These are phyloP conservation scores for Moelleriella libera DNA, from an alignment of 2,329 filamentous ascomycete genomes.

Conservation along the genomic window DNA sequence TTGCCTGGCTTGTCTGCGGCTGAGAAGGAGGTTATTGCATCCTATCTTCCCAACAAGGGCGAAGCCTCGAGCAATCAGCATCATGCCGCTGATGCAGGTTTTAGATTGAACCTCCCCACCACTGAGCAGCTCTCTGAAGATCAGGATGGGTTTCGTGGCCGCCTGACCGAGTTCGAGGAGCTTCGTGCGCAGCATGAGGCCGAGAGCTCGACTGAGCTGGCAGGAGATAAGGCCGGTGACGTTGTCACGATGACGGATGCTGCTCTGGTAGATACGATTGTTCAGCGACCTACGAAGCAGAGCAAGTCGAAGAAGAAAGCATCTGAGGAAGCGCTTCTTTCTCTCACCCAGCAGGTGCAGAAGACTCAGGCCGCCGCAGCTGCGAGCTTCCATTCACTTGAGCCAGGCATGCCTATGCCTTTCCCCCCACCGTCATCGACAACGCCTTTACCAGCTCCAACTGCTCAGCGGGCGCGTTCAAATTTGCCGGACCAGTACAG, in stretches of 20 bases:
- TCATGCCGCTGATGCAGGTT: slow-evolving; percentile 15
- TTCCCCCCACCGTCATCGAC: slow-evolving; percentile 59
- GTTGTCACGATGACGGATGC: not conserved
- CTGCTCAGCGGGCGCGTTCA: slow-evolving; percentile 70
- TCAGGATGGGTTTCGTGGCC: slow-evolving; percentile 48
- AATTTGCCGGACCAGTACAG: slow-evolving; percentile 65
- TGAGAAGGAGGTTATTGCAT: slow-evolving; percentile 39
- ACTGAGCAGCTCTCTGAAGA: slow-evolving; percentile 38
- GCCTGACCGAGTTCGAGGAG: slow-evolving; percentile 72
- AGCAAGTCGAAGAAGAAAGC: slow-evolving; percentile 17
- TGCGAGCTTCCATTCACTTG: slow-evolving; percentile 31
- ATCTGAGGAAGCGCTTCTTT: slow-evolving; percentile 31
- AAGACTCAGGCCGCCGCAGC: slow-evolving; percentile 46
- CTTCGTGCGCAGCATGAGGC: slow-evolving; percentile 60
- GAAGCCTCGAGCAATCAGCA: slow-evolving; percentile 2
- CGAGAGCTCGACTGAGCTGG: slow-evolving; percentile 19
- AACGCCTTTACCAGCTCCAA: slow-evolving; percentile 77
- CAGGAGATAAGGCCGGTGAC: not conserved
- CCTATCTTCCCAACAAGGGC: slow-evolving; percentile 10
- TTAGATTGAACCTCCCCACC: slow-evolving; percentile 31
- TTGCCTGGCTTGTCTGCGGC: slow-evolving; percentile 46
- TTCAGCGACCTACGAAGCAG: slow-evolving; percentile 4
- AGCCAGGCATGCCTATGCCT: slow-evolving; percentile 58
- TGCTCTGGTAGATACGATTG: not conserved
- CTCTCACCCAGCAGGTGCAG: slow-evolving; percentile 73